Evolutionary conservation across 2,329 filamentous ascomycete genomes (phyloP), one percentile per base, ranked within the genome.

Genomic region (Dactylellina parvicollis): DNA sequence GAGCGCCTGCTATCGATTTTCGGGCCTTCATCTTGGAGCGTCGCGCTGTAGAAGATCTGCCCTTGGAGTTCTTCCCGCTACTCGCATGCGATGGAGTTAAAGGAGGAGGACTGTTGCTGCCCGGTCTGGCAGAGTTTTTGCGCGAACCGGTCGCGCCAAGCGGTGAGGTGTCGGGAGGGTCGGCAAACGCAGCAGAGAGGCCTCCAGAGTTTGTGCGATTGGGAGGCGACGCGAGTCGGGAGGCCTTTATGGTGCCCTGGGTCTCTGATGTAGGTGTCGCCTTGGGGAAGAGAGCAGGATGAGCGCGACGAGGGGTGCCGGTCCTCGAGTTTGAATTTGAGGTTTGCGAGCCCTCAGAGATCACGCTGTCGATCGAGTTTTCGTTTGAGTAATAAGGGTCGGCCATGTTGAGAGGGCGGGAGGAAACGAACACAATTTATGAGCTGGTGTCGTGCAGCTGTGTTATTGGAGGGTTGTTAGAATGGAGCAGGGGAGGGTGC

Each of bases 371-470:
- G 28, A 73, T 73, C 20, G 67, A 72, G 16, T 59, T 73, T 38
- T 73, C 69, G 22, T 56, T 40, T 24, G 46, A 42, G 52, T 36
- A 36, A n/a, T 50, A 49, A 62, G 66, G 66, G 69, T 65, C 69
- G 54, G 67, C 60, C 67, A 72, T 72, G 44, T 32, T 34, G 67
- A 54, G 28, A 10, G 66, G 47, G 40, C 18, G 28, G 20, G 50
- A 46, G 30, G 46, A 36, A 60, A 47, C 40, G 22, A 42, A 62
- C 57, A 49, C 32, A 56, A 49, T 44, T 62, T 62, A 46, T 44
- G 38, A 71, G 55, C 57, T 56, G 59, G 57, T 59, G 69, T 73
- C 69, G 69, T 66, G 69, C 69, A 65, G 69, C 69, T 50, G 60
- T 72, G 42, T 72, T 73, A 73, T 73, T 73, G 69, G 69, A 66